phyloP scores from a whole-genome alignment of 1,139 yeast genomes.

The Hemisphaericaspora xylanilytica region DNA sequence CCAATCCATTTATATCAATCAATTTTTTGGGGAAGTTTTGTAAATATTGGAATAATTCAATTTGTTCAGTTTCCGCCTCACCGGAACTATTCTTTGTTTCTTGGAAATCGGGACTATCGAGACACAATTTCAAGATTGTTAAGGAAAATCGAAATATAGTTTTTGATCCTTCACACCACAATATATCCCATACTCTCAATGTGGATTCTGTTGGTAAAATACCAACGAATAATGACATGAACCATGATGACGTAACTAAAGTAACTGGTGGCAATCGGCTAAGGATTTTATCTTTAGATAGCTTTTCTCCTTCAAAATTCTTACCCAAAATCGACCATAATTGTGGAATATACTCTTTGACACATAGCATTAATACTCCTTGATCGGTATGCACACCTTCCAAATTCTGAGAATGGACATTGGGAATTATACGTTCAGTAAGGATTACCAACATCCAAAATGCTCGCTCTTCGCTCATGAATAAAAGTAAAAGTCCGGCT shows the following conservation, averaged over 20 bases:
- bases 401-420: slow-evolving; percentile 82
- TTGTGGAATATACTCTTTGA: slow-evolving; percentile 78
- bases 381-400: slow-evolving; percentile 97
- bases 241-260: slow-evolving; percentile 94
- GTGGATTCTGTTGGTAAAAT: slow-evolving; percentile 84
- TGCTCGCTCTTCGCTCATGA: slow-evolving; percentile 84
- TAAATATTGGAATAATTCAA: slow-evolving; percentile 82
- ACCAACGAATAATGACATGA: slow-evolving; percentile 92
- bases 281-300: slow-evolving; percentile 61
- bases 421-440: slow-evolving; percentile 82
- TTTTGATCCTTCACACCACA: slow-evolving; percentile 90
- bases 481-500: slow-evolving; percentile 77
- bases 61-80: slow-evolving; percentile 55
- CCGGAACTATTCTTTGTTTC: slow-evolving; percentile 15
- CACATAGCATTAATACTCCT: slow-evolving; percentile 86
- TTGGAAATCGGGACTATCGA: slow-evolving; percentile 52
- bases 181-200: slow-evolving; percentile 88
- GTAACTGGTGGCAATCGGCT: slow-evolving; percentile 85
- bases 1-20: slow-evolving; percentile 64
- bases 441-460: slow-evolving; percentile 96
- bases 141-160: slow-evolving; percentile 80
- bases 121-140: slow-evolving; percentile 76
- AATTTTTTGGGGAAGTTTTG: slow-evolving; percentile 78
- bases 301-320: slow-evolving; percentile 40
- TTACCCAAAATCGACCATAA: slow-evolving; percentile 62